phyloP scores from a whole-genome alignment of 306 rosid genomes.

The Begonia fuchsioides region DNA sequence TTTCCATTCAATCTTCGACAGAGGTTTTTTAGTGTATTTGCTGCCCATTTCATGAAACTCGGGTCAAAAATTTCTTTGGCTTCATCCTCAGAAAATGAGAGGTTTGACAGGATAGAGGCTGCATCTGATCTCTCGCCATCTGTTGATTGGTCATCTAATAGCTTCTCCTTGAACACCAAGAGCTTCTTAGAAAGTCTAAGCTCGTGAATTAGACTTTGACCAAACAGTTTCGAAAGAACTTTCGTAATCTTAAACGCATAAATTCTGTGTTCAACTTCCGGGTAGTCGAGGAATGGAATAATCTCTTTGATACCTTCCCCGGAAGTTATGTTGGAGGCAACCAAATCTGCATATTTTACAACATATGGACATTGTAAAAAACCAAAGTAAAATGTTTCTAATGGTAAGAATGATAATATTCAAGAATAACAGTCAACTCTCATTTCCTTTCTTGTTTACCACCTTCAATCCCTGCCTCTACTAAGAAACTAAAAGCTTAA shows the following conservation, averaged over 20 bases:
- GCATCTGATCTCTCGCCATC: neutral
- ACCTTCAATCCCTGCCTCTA: too few species aligned
- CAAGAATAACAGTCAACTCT: too few species aligned
- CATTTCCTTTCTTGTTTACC: too few species aligned
- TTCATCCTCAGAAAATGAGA: slow-evolving; percentile 11
- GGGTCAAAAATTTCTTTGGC: slow-evolving; percentile 27
- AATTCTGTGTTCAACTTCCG: slow-evolving; percentile 33
- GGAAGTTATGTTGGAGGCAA: slow-evolving; percentile 28
- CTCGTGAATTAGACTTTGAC: slow-evolving; percentile 29
- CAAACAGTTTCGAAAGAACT: slow-evolving; percentile 30
- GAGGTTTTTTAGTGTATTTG: slow-evolving; percentile 15
- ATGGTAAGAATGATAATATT: too few species aligned
- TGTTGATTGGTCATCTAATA: slow-evolving; percentile 22
- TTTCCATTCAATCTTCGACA: slow-evolving; percentile 18
- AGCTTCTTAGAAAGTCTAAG: slow-evolving; percentile 29
- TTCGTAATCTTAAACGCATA: slow-evolving; percentile 35
- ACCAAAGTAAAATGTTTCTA: too few species aligned
- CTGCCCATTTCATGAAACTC: slow-evolving; percentile 29
- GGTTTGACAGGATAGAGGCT: too few species aligned
- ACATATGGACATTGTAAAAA: neutral
- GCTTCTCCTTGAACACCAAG: slow-evolving; percentile 24
- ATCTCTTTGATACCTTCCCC: slow-evolving; percentile 29
- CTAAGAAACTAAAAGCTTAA: too few species aligned
- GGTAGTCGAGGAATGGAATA: slow-evolving; percentile 26
- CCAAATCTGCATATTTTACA: slow-evolving; percentile 21